phyloP scores from a whole-genome alignment of 2,329 filamentous ascomycete genomes.

The Fusarium mangiferae region DNA sequence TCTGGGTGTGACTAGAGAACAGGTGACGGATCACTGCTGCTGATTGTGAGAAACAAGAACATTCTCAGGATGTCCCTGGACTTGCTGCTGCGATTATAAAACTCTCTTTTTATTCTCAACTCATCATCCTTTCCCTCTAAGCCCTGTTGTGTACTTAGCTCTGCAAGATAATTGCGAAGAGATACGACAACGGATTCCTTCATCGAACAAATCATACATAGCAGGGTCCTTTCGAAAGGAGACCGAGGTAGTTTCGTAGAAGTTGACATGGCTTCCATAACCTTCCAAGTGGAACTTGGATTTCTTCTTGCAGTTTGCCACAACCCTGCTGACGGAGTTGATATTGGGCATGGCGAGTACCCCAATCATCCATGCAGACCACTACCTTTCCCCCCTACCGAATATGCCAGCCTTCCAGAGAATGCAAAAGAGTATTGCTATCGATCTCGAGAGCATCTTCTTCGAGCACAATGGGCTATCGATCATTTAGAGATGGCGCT shows the following conservation, averaged over 20 bases:
- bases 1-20: neutral
- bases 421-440: neutral
- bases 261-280: neutral
- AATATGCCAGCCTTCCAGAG: neutral
- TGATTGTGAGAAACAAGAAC: neutral
- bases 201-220: neutral
- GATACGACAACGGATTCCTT: neutral
- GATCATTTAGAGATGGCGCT: neutral
- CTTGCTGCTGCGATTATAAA: neutral
- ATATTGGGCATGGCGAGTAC: neutral
- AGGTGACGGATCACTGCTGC: neutral
- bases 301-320: conserved; percentile 9
- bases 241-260: neutral
- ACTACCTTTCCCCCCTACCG: neutral
- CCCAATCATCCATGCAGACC: neutral
- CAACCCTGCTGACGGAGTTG: neutral
- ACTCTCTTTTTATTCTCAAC: neutral
- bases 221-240: neutral
- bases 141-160: neutral
- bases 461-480: conserved; percentile 10
- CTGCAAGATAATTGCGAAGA: neutral
- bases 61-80: too few species aligned
- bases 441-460: neutral
- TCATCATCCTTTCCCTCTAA: neutral
- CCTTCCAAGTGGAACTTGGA: conserved; percentile 4